Conservation (phyloP, 352 stramenopile species). For the Globisporangium polare region DNA sequence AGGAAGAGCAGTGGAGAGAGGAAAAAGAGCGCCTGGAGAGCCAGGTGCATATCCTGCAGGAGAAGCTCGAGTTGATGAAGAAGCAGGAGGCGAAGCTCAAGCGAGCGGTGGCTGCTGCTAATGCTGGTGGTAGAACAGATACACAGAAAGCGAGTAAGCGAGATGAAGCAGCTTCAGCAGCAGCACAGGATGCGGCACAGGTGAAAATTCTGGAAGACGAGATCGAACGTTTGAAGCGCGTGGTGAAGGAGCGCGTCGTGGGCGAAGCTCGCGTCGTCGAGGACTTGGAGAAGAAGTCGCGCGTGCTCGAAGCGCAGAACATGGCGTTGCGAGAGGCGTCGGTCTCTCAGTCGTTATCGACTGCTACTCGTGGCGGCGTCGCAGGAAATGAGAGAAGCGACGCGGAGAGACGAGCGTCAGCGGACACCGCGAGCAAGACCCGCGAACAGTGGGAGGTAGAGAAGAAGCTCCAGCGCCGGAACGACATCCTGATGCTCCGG, state of each 20-base stretch:
- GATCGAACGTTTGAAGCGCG: slow-evolving; percentile 44
- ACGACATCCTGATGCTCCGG: slow-evolving; percentile 56
- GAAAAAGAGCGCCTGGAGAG: slow-evolving; percentile 48
- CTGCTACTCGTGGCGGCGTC: not conserved
- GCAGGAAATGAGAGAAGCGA: not conserved
- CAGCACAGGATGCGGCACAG: not conserved
- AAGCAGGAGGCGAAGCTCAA: slow-evolving; percentile 21
- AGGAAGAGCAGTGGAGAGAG: slow-evolving; percentile 41
- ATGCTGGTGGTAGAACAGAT: slow-evolving; percentile 3
- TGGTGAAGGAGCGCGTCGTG: slow-evolving; percentile 57
- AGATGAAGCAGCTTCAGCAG: slow-evolving; percentile 15
- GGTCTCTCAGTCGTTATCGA: slow-evolving; percentile 1
- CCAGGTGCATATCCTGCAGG: slow-evolving; percentile 59
- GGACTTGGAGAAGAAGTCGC: slow-evolving; percentile 62
- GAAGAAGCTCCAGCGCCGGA: slow-evolving; percentile 64
- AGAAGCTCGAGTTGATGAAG: slow-evolving; percentile 48
- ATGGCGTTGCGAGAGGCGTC: slow-evolving; percentile 59
- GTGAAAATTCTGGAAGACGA: slow-evolving; percentile 32
- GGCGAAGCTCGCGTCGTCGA: slow-evolving; percentile 42
- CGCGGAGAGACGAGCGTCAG: not conserved
- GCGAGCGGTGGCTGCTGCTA: slow-evolving; percentile 6
- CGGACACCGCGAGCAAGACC: slow-evolving; percentile 5
- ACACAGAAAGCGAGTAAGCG: slow-evolving; percentile 22
- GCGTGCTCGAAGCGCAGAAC: slow-evolving; percentile 77
- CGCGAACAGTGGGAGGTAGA: slow-evolving; percentile 52